Evolutionary conservation across 2,329 filamentous ascomycete genomes (phyloP).

Genomic region (Fusarium sp.): DNA sequence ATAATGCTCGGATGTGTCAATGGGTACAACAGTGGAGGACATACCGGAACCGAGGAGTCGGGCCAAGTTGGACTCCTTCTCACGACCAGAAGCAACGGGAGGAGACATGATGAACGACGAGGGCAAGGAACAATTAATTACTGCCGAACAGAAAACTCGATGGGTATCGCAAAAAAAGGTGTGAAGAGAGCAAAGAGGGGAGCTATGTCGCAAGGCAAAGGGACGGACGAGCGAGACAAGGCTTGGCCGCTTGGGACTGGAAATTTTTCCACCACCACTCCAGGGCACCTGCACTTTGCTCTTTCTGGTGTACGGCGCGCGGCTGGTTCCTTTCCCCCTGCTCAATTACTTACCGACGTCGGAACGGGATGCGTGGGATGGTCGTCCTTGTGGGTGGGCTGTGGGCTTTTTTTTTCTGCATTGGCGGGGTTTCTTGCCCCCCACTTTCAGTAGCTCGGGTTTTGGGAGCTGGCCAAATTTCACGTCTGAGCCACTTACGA

Average conservation of each 20-base stretch:
- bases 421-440: slow-evolving; percentile 1
- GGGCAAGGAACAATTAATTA: slow-evolving; percentile 3
- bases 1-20: slow-evolving; percentile 17
- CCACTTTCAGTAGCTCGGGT: neutral
- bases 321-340: slow-evolving; percentile 30
- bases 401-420: slow-evolving; percentile 23
- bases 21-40: slow-evolving; percentile 25
- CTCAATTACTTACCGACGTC: slow-evolving; percentile 42
- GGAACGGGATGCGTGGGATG: slow-evolving; percentile 34
- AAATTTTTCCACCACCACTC: slow-evolving; percentile 43
- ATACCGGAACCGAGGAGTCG: slow-evolving; percentile 91
- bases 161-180: slow-evolving; percentile 7
- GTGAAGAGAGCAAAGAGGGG: slow-evolving; percentile 9
- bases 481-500: neutral
- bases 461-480: neutral
- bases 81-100: slow-evolving; percentile 55
- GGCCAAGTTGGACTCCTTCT: slow-evolving; percentile 91
- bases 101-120: slow-evolving; percentile 68
- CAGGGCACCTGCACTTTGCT: slow-evolving; percentile 36
- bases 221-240: slow-evolving; percentile 1
- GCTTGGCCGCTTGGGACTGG: slow-evolving; percentile 16
- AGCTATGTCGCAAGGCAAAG: slow-evolving; percentile 26
- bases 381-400: neutral
- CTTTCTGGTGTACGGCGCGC: slow-evolving; percentile 24
- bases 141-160: slow-evolving; percentile 11